Conservation (phyloP, 2,329 filamentous ascomycete genomes). For the Pseudocercospora macadamiae region DNA sequence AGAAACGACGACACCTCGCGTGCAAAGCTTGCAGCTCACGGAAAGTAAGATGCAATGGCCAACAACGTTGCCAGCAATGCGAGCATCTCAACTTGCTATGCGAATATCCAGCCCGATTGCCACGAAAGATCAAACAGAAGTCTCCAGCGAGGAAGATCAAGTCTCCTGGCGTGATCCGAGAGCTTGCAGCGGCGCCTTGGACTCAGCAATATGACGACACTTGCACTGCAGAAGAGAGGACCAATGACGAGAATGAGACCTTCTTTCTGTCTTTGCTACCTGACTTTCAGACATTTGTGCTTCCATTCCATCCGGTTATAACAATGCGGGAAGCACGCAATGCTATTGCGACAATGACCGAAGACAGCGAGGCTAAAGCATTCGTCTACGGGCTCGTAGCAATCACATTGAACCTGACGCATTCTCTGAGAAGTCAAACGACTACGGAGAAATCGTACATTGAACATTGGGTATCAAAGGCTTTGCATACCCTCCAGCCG, state of each 20-base stretch:
- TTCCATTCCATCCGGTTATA: constrained; percentile 41
- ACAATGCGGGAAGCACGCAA: constrained; percentile 3
- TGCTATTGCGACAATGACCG: constrained; percentile 6
- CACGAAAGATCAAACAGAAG: constrained; percentile 1
- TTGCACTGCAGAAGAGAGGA: background rate
- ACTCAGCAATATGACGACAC: background rate
- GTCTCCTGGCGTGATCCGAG: background rate
- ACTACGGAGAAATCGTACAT: constrained; percentile 2
- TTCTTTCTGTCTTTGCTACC: constrained; percentile 7
- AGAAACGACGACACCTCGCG: constrained; percentile 31
- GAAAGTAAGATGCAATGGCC: constrained; percentile 53
- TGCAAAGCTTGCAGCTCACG: constrained; percentile 52
- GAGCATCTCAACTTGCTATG: constrained; percentile 50
- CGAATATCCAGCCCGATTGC: constrained; percentile 38
- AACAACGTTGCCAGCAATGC: constrained; percentile 49
- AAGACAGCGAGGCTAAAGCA: constrained; percentile 8
- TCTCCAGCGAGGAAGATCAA: background rate
- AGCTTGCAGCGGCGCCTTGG: background rate
- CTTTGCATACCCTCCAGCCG: constrained; percentile 4
- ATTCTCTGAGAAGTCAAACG: constrained; percentile 8
- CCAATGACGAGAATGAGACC: background rate
- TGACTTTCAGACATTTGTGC: constrained; percentile 28
- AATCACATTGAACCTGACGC: constrained; percentile 7
- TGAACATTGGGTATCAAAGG: background rate
- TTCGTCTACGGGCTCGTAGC: constrained; percentile 8